Evolutionary conservation across 352 stramenopile species (phyloP), one percentile per base, ranked within the genome.

Genomic region (Pythium pyrilobum): DNA sequence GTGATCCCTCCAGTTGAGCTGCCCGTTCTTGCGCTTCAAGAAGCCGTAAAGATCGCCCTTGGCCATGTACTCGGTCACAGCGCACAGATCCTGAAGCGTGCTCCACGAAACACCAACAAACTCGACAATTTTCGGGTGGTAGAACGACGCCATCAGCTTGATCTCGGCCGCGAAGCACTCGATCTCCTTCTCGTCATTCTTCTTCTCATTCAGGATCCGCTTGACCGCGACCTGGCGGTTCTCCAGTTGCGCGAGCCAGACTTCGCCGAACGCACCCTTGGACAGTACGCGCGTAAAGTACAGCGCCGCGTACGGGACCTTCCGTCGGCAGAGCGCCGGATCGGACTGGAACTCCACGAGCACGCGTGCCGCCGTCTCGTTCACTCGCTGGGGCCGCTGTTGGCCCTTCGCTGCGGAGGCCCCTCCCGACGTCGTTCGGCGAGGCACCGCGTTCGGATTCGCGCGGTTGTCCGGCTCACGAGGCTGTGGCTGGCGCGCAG

Each of bases 191-290:
- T 81, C 72, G 50, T 89, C 77, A 47, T 88, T 82, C 42, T 80
- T 81, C 62, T 85, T 86, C 53, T 92, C 82, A 28, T 81, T 78
- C 46, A 90, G 33, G 25, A 92, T 87, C 4, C 81, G 68, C 70
- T 92, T 92, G 12, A 90, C 80, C 0, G 82, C 82, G 49, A 92
- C 82, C 56, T 89, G 77, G 36, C 56, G 62, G 56, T 85, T 85
- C 60, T 92, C 77, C 13, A 90, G 52, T 55, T 90, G 82, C 1
- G 76, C 82, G 2, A 92, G 74, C 82, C 82, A 92, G 37, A 92
- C 82, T 42, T 92, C 82, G 4, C 82, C 82, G 37, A 89, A 92
- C 18, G 82, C 82, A 16, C 82, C 82, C 45, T 87, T 90, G 20
- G 74, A 85, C 53, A 92, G 59, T 27, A 90, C 72, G 21, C 82